Evolutionary conservation across 257 asterid species (phyloP), one percentile per base, ranked within the genome.

Genomic region (Fraxinus americana): DNA sequence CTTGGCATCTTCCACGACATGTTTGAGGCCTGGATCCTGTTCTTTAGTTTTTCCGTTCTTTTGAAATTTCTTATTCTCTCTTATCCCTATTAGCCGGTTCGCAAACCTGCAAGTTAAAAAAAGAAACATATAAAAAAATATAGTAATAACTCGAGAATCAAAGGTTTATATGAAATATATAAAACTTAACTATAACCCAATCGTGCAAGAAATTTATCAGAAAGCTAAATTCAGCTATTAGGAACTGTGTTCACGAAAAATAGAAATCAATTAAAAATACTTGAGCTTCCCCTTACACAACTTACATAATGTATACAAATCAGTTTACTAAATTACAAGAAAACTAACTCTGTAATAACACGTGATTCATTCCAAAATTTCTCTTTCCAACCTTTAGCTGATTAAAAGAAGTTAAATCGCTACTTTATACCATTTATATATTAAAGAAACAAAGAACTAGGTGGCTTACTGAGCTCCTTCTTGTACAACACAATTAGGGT

Each of bases 21-120:
- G 89, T 83, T 90, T 94, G 75, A 94, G 87, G 63, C 98, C 98
- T 4, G 94, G 63, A 14, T 82, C 95, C 7, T 80, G 89, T 19
- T 78, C 92, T 9, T 75, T 82, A 29, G 57, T 78, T 63, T 80
- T 27, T 30, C 82, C 87, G 39, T 89, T 87, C 86, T 88, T 91
- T 75, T 89, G 90, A 83, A 94, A 94, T 78, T 94, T 94, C n/a
- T 69, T 77, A 30, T 94, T 94, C 86, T 94, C 98, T 78, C 89
- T 94, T 19, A 94, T 94, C 79, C 98, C 98, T 7, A 84, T 87
- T 70, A 94, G 90, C 79, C 98, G 86, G 89, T 85, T 91, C 3
- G 98, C 97, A 75, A 94, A 94, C 89, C 98, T 94, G 87, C 80
- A 77, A 81, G 67, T 77, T 39, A 65, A 70, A 70, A 30, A 76